Evolutionary conservation across 2,329 filamentous ascomycete species (phyloP).

Genomic region (Thielaviopsis punctulata): DNA sequence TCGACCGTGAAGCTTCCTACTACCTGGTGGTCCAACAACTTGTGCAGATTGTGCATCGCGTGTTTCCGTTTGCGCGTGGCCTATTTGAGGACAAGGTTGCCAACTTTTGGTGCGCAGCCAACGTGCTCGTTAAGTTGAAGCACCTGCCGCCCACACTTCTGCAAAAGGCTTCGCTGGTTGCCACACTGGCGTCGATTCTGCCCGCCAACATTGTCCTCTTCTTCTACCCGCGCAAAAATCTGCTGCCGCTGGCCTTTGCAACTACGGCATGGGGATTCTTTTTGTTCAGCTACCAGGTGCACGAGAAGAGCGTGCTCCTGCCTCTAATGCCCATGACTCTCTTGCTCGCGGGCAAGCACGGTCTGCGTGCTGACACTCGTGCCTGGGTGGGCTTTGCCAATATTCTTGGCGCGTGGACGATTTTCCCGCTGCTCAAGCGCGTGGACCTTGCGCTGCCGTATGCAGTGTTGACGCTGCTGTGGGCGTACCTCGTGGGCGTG

Average conservation of each 20-base stretch:
- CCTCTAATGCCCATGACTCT: slow-evolving; percentile 88
- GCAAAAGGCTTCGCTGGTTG: slow-evolving; percentile 55
- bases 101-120: slow-evolving; percentile 91
- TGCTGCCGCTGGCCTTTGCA: slow-evolving; percentile 66
- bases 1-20: slow-evolving; percentile 49
- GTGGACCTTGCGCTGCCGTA: slow-evolving; percentile 79
- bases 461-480: slow-evolving; percentile 64
- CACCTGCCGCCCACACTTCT: slow-evolving; percentile 54
- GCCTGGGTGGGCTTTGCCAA: slow-evolving; percentile 97
- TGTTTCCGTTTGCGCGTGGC: slow-evolving; percentile 91
- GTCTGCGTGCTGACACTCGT: slow-evolving; percentile 56
- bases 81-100: slow-evolving; percentile 98
- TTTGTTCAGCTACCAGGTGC: slow-evolving; percentile 92
- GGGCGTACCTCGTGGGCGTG: slow-evolving; percentile 79
- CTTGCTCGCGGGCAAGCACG: slow-evolving; percentile 60
- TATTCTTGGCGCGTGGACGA: slow-evolving; percentile 73
- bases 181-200: slow-evolving; percentile 60
- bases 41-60: slow-evolving; percentile 70
- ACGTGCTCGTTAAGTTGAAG: slow-evolving; percentile 76
- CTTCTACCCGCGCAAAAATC: slow-evolving; percentile 54
- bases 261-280: slow-evolving; percentile 93
- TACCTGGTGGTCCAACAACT: slow-evolving; percentile 65
- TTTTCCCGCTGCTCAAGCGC: slow-evolving; percentile 76
- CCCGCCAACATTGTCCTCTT: slow-evolving; percentile 69
- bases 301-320: slow-evolving; percentile 91